Base-by-base conservation (phyloP, 2,329 filamentous ascomycete genomes). In the Hymenoscyphus occultus region DNA sequence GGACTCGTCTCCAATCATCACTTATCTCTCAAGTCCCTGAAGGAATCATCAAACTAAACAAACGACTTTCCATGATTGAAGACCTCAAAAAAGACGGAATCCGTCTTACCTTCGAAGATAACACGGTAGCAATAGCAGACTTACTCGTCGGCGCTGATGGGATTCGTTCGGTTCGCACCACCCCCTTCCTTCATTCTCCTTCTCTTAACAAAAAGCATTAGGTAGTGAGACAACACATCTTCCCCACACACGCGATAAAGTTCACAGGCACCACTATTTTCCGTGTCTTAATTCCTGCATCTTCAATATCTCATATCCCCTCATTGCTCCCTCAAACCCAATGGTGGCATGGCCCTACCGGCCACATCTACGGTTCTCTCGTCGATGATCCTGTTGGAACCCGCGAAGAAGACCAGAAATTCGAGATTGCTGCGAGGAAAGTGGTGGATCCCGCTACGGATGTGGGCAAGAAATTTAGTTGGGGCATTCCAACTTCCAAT, bases 61-160 rank as follows among this genome's bases (percentile, higher is more conserved):
- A 82, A 61, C 80, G 78, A 60, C 75, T 85, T 2, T 65, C 72
- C 0, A 68, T 67, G 0, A 68, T 84, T 1, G 71, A 78, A 3
- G 74, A 83, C 59, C 65, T 78, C 1, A 70, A 73, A 0, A 68
- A 64, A 14, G 72, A 71, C 0, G 80, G 79, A 3, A 73, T 82
- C 1, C 68, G 74, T 2, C 72, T 85, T 10, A 58, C 64, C 0
- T 85, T 86, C 64, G 75, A 79, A 13, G 82, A 85, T 67, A 78
- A 78, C 0, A 77, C 77, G 2, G 71, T 76, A 16, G 78, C 78
- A 2, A 60, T 61, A 31, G 71, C 67, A 40, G 82, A 83, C 66
- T 71, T 85, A 0, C 76, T 84, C 0, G 77, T 85, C 1, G 83
- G 82, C 0, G 83, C 81, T 4, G 81, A 85, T 69, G 81, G 83